Percentiles rank a stretch among this genome's conserved stretches.
Evolutionary conservation across 805 yeast genomes (phyloP).

Genomic region (Lachancea lanzarotensis): DNA sequence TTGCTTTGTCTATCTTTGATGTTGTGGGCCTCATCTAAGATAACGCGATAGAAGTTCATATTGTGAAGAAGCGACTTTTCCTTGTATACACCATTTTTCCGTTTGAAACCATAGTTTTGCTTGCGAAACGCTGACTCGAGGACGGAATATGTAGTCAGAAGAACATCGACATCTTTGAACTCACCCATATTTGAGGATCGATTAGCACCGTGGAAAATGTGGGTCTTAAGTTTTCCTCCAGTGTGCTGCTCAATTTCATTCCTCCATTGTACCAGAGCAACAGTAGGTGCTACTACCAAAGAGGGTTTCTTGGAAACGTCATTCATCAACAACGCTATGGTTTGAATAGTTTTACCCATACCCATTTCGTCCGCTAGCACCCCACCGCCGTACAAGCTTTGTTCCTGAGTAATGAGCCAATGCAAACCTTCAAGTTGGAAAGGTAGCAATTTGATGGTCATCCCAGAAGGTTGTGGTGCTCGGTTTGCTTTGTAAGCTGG

Average conservation of each 20-base stretch:
- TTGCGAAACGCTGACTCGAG: slow-evolving; percentile 81
- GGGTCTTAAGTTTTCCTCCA: slow-evolving; percentile 57
- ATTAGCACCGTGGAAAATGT: slow-evolving; percentile 81
- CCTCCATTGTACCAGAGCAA: slow-evolving; percentile 98
- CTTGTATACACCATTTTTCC: slow-evolving; percentile 64
- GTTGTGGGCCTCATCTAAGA: slow-evolving; percentile 95
- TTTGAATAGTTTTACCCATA: slow-evolving; percentile 98
- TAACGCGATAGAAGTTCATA: slow-evolving; percentile 72
- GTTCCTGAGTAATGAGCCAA: slow-evolving; percentile 84
- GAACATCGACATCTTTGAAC: slow-evolving; percentile 55
- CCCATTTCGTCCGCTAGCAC: slow-evolving; percentile 99
- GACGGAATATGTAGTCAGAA: slow-evolving; percentile 88
- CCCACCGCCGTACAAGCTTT: slow-evolving; percentile 75
- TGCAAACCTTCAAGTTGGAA: slow-evolving; percentile 90
- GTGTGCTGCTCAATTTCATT: slow-evolving; percentile 87
- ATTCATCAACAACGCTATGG: slow-evolving; percentile 76
- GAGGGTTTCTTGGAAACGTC: slow-evolving; percentile 66
- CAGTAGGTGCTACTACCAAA: slow-evolving; percentile 94
- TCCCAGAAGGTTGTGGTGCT: slow-evolving; percentile 71
- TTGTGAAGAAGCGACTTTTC: slow-evolving; percentile 72
- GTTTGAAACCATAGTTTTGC: slow-evolving; percentile 72
- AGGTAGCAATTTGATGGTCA: slow-evolving; percentile 70
- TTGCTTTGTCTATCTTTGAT: slow-evolving; percentile 92
- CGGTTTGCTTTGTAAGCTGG: slow-evolving; percentile 43
- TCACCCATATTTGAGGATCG: slow-evolving; percentile 54